These are phyloP conservation scores for Musa balbisiana DNA, from an alignment of 202 grass and related monocot species.

Conservation along the genomic window DNA sequence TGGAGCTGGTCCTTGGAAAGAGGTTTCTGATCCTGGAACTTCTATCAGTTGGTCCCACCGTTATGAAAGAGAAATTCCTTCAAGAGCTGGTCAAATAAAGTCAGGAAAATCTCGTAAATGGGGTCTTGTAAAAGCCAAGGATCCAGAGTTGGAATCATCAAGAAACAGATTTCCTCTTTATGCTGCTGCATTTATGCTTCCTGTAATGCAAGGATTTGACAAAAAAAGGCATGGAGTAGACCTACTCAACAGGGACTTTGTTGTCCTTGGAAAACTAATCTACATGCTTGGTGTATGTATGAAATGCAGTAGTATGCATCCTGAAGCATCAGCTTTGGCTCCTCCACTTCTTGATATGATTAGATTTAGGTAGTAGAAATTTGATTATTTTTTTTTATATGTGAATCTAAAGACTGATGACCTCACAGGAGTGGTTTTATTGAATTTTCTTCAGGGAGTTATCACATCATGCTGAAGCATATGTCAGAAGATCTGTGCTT, in stretches of 20 bases:
- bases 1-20: constrained; percentile 78
- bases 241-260: constrained; percentile 75
- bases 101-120: constrained; percentile 91
- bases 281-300: constrained; percentile 97
- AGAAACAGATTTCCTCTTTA: constrained; percentile 90
- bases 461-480: constrained; percentile 75
- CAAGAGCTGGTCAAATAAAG: constrained; percentile 68
- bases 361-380: constrained; percentile 50
- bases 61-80: constrained; percentile 92
- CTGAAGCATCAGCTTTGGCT: constrained; percentile 76
- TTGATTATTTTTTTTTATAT: background rate
- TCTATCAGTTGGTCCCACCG: constrained; percentile 59
- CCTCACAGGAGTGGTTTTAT: constrained; percentile 20
- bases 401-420: background rate
- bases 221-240: constrained; percentile 72
- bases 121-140: constrained; percentile 57
- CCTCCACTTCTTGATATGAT: constrained; percentile 89
- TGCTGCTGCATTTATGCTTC: constrained; percentile 98
- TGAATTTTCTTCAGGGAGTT: constrained; percentile 45
- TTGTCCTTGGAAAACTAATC: constrained; percentile 90
- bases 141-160: constrained; percentile 42
- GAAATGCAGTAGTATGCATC: constrained; percentile 86
- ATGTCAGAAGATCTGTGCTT: constrained; percentile 80
- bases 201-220: constrained; percentile 86
- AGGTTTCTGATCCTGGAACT: constrained; percentile 62